Evolutionary conservation across 306 rosid genomes (phyloP).

Genomic region (Vigna unguiculata): DNA sequence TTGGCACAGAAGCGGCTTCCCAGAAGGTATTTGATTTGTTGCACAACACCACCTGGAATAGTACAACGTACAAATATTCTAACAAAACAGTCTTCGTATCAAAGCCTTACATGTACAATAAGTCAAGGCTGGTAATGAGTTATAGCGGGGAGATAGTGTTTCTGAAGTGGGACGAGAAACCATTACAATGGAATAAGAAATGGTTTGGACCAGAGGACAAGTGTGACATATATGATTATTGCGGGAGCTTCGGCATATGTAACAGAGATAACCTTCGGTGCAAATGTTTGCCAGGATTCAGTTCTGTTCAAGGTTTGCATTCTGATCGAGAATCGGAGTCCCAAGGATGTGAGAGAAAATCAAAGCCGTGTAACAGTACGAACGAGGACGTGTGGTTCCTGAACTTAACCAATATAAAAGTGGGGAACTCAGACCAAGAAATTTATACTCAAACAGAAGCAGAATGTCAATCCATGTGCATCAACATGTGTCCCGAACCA

Average conservation of each 20-base stretch:
- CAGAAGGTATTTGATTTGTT: no score
- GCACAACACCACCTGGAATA: no score
- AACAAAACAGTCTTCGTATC: no score
- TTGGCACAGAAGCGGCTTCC: no score
- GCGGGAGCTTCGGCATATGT: slow-evolving; percentile 55
- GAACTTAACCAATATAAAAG: slow-evolving; percentile 11
- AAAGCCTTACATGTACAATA: no score
- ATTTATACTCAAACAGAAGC: rapidly evolving
- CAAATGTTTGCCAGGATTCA: slow-evolving; percentile 63
- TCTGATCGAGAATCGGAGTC: no score
- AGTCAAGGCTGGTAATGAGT: slow-evolving; percentile 45
- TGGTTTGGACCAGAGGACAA: slow-evolving; percentile 33
- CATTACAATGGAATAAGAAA: rapidly evolving
- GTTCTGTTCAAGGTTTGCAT: no score
- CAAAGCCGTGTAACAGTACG: not conserved
- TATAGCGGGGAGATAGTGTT: slow-evolving; percentile 16
- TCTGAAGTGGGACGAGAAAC: not conserved
- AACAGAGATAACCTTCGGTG: no score
- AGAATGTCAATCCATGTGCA: slow-evolving; percentile 19
- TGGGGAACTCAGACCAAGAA: not conserved
- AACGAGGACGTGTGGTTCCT: slow-evolving; percentile 42
- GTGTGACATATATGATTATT: slow-evolving; percentile 38
- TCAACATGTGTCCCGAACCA: not conserved
- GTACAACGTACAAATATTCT: no score
- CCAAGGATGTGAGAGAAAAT: no score